Evolutionary conservation across 164 flowering plant species (phyloP), one percentile per base, ranked within the genome.

Genomic region (Piper longum): DNA sequence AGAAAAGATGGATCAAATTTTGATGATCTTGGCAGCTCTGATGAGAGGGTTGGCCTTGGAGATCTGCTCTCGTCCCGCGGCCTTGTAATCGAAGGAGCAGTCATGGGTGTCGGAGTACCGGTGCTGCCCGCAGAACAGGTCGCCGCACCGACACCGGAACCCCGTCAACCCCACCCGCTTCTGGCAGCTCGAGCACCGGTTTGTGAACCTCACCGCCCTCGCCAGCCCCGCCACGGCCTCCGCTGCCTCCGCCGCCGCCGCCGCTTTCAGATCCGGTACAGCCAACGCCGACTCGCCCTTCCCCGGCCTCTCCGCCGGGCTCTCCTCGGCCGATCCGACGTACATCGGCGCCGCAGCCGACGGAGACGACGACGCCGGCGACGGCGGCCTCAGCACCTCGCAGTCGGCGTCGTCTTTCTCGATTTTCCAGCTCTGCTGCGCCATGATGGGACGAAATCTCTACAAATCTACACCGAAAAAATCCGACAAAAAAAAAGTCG

Each of bases 81-180:
- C 62, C 67, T 81, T 82, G 75, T 84, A 84, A 60, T 84, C 89
- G 67, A 67, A 84, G 65, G 79, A 72, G 69, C 89, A 84, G 13
- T 70, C 81, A 71, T 84, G 89, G 3, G 78, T 76, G 57, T 82
- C 86, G 12, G 89, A 77, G 68, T 85, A 83, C 65, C 89, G 78
- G 59, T 85, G 89, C 57, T 67, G 77, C 13, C 79, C 68, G 67
- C 89, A 85, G 74, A 83, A 85, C 9, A 83, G 76, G 40, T 81
- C 84, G 2, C 89, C 89, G 63, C 89, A 85, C 7, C 89, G 74
- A 67, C 89, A 85, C 36, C 83, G 67, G 74, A 85, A 78, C 12
- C 89, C 89, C 68, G 89, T 85, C 80, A 85, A 75, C 4, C 89
- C 89, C 5, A 85, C 89, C 77, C 71, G 78, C 57, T 74, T 72